Evolutionary conservation across 2,329 filamentous ascomycete species (phyloP).

Genomic region (Pseudocercospora musae): DNA sequence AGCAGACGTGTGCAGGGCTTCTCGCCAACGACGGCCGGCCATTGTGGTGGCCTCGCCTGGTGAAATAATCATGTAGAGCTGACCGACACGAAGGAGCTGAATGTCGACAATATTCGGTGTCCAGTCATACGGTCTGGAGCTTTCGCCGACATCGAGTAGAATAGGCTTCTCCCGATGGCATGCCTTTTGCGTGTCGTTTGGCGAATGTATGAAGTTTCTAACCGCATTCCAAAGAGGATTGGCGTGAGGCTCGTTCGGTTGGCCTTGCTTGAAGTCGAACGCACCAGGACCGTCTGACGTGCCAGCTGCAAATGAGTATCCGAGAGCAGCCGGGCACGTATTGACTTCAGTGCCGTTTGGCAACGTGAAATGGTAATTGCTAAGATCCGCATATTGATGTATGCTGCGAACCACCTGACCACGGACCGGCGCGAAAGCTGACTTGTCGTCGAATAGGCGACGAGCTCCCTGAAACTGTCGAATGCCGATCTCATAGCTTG

Average conservation of each 20-base stretch:
- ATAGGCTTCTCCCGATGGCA: constrained; percentile 84
- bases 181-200: constrained; percentile 63
- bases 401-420: constrained; percentile 72
- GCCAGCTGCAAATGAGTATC: constrained; percentile 89
- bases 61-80: constrained; percentile 77
- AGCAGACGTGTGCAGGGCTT: constrained; percentile 60
- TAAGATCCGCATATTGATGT: constrained; percentile 82
- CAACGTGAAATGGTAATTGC: constrained; percentile 68
- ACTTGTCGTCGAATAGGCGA: constrained; percentile 52
- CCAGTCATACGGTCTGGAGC: constrained; percentile 78
- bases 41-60: constrained; percentile 90
- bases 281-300: constrained; percentile 87
- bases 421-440: constrained; percentile 49
- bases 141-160: constrained; percentile 81
- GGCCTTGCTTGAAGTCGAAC: constrained; percentile 91
- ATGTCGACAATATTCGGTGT: constrained; percentile 88
- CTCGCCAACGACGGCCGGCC: constrained; percentile 83
- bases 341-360: constrained; percentile 66
- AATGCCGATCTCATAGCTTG: constrained; percentile 71
- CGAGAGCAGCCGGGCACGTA: constrained; percentile 83
- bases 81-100: constrained; percentile 78
- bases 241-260: constrained; percentile 66
- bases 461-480: constrained; percentile 66
- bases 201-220: constrained; percentile 66
- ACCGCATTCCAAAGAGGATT: constrained; percentile 81